Evolutionary conservation across 129 eudicot species (phyloP).

Genomic region (Tagetes erecta): DNA sequence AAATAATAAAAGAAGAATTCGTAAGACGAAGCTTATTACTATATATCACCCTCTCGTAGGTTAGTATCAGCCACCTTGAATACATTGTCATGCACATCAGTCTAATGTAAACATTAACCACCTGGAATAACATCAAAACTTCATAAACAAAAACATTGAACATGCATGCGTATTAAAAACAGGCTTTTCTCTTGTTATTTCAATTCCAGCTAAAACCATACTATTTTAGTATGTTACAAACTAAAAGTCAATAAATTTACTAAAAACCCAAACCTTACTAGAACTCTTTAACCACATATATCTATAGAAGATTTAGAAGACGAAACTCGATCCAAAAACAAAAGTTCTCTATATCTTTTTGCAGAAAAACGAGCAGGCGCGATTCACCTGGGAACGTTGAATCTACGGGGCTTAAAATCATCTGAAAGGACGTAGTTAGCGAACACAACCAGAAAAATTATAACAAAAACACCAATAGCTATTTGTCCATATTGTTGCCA

Average conservation of each 20-base stretch:
- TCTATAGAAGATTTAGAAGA: conserved; percentile 28
- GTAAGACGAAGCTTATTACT: too few relatives aligned
- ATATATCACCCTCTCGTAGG: too few relatives aligned
- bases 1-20: too few relatives aligned
- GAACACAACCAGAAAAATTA: conserved; percentile 41
- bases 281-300: conserved; percentile 30
- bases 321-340: conserved; percentile 14
- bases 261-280: conserved; percentile 35
- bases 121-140: background rate
- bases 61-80: too few relatives aligned
- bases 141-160: background rate
- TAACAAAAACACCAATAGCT: background rate
- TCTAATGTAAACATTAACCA: too few relatives aligned
- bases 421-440: conserved; percentile 38
- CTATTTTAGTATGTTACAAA: conserved; percentile 32
- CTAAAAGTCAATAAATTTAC: conserved; percentile 31
- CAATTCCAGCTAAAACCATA: conserved; percentile 24
- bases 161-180: conserved; percentile 10
- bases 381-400: conserved; percentile 12
- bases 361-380: conserved; percentile 11
- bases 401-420: conserved; percentile 28
- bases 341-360: conserved; percentile 26
- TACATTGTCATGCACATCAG: too few relatives aligned
- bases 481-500: conserved; percentile 47
- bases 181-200: conserved; percentile 15